Evolutionary conservation across 2,329 filamentous ascomycete genomes (phyloP).

Genomic region (Tolypocladium guangdongense): DNA sequence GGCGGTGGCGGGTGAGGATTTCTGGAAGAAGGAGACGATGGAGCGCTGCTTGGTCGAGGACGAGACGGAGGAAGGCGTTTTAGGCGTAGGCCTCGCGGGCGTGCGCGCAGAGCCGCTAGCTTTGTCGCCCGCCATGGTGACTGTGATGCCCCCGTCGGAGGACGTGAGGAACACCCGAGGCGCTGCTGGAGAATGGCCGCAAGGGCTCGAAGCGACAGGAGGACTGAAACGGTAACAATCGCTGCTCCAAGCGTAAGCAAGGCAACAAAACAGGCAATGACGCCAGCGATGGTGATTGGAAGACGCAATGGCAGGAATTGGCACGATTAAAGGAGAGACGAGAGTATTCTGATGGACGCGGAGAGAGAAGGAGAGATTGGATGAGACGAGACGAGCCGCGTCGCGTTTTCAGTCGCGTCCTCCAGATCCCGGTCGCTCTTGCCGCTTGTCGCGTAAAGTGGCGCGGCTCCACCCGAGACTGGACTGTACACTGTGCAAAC

Average conservation of each 20-base stretch:
- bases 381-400: background rate
- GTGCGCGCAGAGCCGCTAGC: conserved; percentile 17
- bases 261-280: background rate
- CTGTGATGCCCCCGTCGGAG: background rate
- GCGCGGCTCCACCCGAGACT: background rate
- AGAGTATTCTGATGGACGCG: background rate
- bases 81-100: conserved; percentile 19
- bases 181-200: background rate
- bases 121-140: conserved; percentile 20
- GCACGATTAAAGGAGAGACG: background rate
- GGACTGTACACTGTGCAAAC: background rate
- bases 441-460: background rate
- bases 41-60: conserved; percentile 29
- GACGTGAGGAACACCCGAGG: background rate
- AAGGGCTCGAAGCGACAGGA: background rate
- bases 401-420: conserved; percentile 1
- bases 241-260: background rate
- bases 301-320: background rate
- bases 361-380: background rate
- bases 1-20: conserved; percentile 23
- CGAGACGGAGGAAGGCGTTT: conserved; percentile 13
- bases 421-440: background rate
- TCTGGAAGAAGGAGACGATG: conserved; percentile 34
- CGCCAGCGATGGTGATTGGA: background rate
- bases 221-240: background rate